Conservation (phyloP, 2,329 filamentous ascomycete genomes). For the Hymenoscyphus fructigenus region DNA sequence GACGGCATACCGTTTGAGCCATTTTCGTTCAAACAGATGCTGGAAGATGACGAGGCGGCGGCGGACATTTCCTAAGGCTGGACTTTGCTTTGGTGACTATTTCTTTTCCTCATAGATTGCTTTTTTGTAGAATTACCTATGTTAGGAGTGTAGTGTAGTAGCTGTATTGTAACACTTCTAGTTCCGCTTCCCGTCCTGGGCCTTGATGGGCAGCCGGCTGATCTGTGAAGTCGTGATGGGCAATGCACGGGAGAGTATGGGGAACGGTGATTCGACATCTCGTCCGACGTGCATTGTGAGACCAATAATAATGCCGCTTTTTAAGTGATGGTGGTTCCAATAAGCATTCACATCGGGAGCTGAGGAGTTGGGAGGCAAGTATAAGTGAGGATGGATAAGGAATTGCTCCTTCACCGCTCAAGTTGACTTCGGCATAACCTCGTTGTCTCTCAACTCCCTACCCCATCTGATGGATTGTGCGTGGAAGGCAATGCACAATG, state of each 20-base stretch:
- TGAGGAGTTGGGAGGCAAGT: neutral
- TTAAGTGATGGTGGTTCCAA: neutral
- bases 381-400: conserved; percentile 7
- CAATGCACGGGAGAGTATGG: neutral
- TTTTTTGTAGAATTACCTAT: conserved; percentile 29
- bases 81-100: conserved; percentile 1
- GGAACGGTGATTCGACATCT: neutral
- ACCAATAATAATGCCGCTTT: neutral
- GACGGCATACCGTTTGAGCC: conserved; percentile 83
- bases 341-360: neutral
- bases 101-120: conserved; percentile 12
- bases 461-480: too few species aligned
- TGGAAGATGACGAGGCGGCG: conserved; percentile 76
- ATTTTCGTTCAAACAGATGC: conserved; percentile 79
- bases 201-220: neutral
- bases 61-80: conserved; percentile 46
- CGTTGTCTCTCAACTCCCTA: neutral
- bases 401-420: conserved; percentile 14
- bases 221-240: neutral
- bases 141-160: neutral
- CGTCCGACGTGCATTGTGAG: conserved; percentile 1
- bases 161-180: neutral
- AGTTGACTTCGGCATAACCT: conserved; percentile 1
- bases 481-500: too few species aligned
- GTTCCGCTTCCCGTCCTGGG: neutral